phyloP scores from a whole-genome alignment of 352 stramenopile species.

The Globisporangium uncinulatum region DNA sequence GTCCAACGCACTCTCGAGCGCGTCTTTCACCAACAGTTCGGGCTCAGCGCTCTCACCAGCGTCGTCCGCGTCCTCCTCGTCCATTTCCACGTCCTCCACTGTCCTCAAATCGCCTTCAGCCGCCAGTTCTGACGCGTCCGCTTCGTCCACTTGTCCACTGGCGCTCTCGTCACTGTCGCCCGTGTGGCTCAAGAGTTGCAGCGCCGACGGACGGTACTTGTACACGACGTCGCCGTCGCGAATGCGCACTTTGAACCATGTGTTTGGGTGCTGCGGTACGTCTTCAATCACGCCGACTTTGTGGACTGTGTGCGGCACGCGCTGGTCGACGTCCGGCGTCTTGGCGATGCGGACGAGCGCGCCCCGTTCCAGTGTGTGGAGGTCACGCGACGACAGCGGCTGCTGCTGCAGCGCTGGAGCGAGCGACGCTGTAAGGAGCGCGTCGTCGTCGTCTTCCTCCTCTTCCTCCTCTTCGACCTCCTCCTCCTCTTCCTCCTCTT shows the following conservation, averaged over 20 bases:
- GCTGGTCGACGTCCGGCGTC: constrained; percentile 77
- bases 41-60: constrained; percentile 41
- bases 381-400: constrained; percentile 19
- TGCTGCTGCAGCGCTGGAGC: background rate
- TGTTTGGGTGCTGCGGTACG: constrained; percentile 77
- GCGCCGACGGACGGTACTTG: constrained; percentile 78
- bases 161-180: constrained; percentile 4
- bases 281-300: constrained; percentile 83
- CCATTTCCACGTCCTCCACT: constrained; percentile 14
- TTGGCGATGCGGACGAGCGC: constrained; percentile 64
- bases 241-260: constrained; percentile 84
- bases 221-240: constrained; percentile 81
- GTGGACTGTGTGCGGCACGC: constrained; percentile 70
- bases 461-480: constrained; percentile 32
- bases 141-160: constrained; percentile 18
- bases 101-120: constrained; percentile 17
- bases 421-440: no score
- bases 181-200: constrained; percentile 37
- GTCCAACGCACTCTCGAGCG: constrained; percentile 25
- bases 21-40: constrained; percentile 2
- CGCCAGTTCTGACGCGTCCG: constrained; percentile 16
- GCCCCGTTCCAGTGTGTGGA: constrained; percentile 49
- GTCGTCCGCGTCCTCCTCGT: constrained; percentile 21
- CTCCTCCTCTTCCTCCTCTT: constrained; percentile 52
- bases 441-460: constrained; percentile 27